Evolutionary conservation across 192 early-diverging fungal genomes (phyloP), one percentile per base, ranked within the genome.

Genomic region (Entomortierella lignicola): DNA sequence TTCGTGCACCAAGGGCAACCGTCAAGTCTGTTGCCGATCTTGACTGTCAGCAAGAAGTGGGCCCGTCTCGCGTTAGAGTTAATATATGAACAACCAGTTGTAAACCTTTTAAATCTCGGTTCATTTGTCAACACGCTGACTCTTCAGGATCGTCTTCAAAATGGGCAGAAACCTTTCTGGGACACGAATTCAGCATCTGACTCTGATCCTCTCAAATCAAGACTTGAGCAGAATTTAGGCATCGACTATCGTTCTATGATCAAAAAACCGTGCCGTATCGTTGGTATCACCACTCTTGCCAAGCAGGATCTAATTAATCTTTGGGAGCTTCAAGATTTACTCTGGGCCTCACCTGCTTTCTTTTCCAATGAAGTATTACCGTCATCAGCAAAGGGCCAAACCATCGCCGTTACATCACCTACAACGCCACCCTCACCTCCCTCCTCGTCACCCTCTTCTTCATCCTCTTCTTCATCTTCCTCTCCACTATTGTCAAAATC

Each of bases 221-320:
- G 43, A 32, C 10, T 10, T 13, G 30, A 53, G 15, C 44, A 21
- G 41, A 25, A 11, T 26, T 57, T 70, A 7, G 62, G 63, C 8
- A 70, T 79, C 34, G 68, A 79, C 30, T 79, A 79, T 29, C 67
- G 55, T 4, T 23, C 48, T 29, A 23, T 79, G 39, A 70, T 79
- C 62, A 79, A 79, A 44, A 79, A 59, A 30, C 67, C 75, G 10
- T 79, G 75, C 56, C 67, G 67, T 8, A 69, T 79, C 25, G 32
- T 79, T 18, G 62, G 63, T 1, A 2, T 27, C 1, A 25, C 31
- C 23, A 56, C 59, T 41, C 68, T 57, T 12, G 42, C 63, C 12
- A 79, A 66, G 32, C 56, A 66, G 18, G 67, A 79, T 41, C 63
- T 79, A 6, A 65, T 66, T 25, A 55, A 70, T 23, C 58, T 79